Percentiles rank a stretch among this genome's conserved stretches.
Evolutionary conservation across 140 eudicot genomes (phyloP).

Genomic region (Senecio squalidus): DNA sequence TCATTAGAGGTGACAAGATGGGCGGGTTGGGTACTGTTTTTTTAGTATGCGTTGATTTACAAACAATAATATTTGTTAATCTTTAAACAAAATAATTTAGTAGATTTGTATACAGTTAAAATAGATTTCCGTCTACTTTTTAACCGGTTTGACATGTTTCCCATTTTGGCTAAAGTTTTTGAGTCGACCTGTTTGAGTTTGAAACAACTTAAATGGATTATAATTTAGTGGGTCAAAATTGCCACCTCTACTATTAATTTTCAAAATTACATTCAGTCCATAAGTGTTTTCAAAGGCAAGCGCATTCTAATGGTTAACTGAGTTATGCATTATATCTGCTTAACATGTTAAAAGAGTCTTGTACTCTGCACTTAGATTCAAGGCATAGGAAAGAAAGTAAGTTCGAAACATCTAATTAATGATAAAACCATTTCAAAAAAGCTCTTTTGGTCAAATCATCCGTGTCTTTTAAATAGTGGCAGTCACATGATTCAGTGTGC

Average conservation of each 20-base stretch:
- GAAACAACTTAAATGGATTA: neutral
- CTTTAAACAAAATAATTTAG: neutral
- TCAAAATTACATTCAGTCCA: no score
- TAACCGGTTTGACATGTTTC: neutral
- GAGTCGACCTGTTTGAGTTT: neutral
- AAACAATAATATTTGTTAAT: neutral
- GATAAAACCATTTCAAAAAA: neutral
- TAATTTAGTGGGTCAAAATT: neutral
- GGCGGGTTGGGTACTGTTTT: neutral
- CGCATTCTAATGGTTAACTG: no score
- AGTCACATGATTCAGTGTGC: slow-evolving; percentile 2
- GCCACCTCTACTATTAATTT: neutral
- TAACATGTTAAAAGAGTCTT: no score
- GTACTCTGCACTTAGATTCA: slow-evolving; percentile 5
- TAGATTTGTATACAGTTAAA: slow-evolving; percentile 2
- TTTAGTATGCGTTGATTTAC: neutral
- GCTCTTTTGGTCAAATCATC: neutral
- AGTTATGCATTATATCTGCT: neutral
- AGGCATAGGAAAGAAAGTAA: neutral
- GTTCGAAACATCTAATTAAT: neutral
- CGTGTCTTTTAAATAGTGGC: neutral
- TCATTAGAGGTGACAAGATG: slow-evolving; percentile 3
- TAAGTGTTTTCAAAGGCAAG: no score
- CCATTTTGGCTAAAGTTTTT: neutral
- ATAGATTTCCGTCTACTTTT: neutral